phyloP scores from a whole-genome alignment of 2,329 filamentous ascomycete genomes.

The Aureobasidium melanogenum region DNA sequence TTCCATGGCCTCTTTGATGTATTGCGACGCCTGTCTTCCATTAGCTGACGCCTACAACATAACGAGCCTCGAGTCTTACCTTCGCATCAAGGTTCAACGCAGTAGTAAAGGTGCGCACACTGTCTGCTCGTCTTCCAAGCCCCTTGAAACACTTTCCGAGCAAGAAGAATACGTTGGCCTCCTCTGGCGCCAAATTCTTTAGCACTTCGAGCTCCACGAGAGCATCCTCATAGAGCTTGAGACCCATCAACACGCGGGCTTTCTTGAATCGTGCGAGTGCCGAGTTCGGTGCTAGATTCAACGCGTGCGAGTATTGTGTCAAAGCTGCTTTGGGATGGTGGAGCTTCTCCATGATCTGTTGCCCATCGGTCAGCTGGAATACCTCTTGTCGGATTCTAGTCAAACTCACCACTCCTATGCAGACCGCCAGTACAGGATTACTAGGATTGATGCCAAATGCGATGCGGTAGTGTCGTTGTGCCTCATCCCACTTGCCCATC shows the following conservation, averaged over 20 bases:
- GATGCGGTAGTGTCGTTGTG: conserved; percentile 82
- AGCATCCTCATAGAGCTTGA: conserved; percentile 61
- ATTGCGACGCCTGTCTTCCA: conserved; percentile 62
- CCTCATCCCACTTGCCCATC: conserved; percentile 54
- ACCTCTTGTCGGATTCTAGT: neutral
- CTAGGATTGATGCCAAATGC: conserved; percentile 86
- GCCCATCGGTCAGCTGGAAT: neutral
- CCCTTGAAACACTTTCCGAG: conserved; percentile 67
- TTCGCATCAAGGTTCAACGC: conserved; percentile 94
- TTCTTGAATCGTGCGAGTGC: conserved; percentile 88
- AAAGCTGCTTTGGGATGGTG: conserved; percentile 73
- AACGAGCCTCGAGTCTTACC: conserved; percentile 44
- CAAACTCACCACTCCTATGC: conserved; percentile 66
- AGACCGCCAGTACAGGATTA: conserved; percentile 85
- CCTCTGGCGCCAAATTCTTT: conserved; percentile 85
- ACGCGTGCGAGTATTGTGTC: conserved; percentile 71
- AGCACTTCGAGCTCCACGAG: conserved; percentile 77
- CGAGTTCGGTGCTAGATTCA: conserved; percentile 70
- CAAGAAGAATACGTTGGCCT: conserved; percentile 91
- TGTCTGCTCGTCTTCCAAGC: conserved; percentile 53
- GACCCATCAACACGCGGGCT: conserved; percentile 72
- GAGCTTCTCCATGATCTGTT: conserved; percentile 64
- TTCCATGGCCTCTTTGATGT: conserved; percentile 96
- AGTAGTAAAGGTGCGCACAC: conserved; percentile 91
- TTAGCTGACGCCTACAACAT: conserved; percentile 14